Evolutionary conservation across 768 basidiomycete species (phyloP).

Genomic region (Coprinopsis strossmayeri): DNA sequence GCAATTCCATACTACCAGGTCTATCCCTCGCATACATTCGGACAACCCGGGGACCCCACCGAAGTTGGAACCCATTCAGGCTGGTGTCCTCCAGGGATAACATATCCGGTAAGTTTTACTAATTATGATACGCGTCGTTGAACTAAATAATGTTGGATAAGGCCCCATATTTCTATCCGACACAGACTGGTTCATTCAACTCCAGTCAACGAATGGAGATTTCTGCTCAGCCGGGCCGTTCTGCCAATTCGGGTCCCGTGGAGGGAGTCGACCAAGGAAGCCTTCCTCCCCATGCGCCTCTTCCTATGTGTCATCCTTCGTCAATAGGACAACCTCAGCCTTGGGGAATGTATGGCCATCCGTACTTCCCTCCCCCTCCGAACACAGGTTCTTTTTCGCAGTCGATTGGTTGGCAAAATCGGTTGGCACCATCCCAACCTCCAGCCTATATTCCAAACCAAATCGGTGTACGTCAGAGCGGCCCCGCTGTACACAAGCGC

Average conservation of each 20-base stretch:
- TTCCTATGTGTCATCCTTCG: background rate
- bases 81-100: slow-evolving; percentile 3
- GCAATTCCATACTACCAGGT: slow-evolving; percentile 6
- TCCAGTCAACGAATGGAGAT: no score
- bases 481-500: no score
- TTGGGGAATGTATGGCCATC: background rate
- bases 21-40: background rate
- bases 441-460: background rate
- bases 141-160: background rate
- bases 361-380: background rate
- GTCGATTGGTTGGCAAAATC: no score
- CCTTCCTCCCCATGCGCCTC: background rate
- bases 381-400: no score
- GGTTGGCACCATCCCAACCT: background rate
- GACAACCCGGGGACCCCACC: background rate
- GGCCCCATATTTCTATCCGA: background rate
- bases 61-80: background rate
- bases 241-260: no score
- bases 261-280: no score
- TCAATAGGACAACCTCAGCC: background rate
- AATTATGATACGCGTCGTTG: background rate
- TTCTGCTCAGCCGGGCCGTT: no score
- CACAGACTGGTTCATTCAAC: no score
- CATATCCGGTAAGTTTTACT: slow-evolving; percentile 2
- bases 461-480: background rate